phyloP scores from a whole-genome alignment of 495 filamentous ascomycete species.

The Neurospora tetrasperma region DNA sequence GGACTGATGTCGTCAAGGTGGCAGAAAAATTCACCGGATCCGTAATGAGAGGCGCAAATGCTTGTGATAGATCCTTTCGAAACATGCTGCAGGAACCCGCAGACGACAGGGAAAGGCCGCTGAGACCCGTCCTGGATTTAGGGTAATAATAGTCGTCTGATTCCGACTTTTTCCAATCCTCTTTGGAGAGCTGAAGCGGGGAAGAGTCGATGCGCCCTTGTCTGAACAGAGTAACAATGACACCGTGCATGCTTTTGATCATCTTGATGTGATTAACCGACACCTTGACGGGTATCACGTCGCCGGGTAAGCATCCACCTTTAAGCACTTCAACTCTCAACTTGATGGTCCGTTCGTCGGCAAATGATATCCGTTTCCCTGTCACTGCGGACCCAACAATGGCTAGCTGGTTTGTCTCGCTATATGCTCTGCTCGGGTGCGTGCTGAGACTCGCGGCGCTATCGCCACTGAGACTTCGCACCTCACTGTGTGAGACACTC shows the following conservation, averaged over 20 bases:
- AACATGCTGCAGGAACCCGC: constrained; percentile 77
- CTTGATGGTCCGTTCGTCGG: constrained; percentile 60
- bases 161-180: constrained; percentile 66
- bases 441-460: constrained; percentile 35
- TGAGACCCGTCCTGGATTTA: constrained; percentile 57
- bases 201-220: constrained; percentile 86
- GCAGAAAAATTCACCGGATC: constrained; percentile 69
- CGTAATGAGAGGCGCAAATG: constrained; percentile 74
- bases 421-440: constrained; percentile 23
- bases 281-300: constrained; percentile 69
- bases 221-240: constrained; percentile 87
- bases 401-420: constrained; percentile 18
- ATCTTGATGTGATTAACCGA: constrained; percentile 75
- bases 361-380: constrained; percentile 9
- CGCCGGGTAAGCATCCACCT: constrained; percentile 78
- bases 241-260: constrained; percentile 80
- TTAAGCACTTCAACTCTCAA: constrained; percentile 75
- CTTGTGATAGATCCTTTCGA: constrained; percentile 85
- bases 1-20: constrained; percentile 66
- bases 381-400: constrained; percentile 1
- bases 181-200: constrained; percentile 42
- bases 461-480: constrained; percentile 38
- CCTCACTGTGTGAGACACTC: constrained; percentile 29
- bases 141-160: constrained; percentile 49
- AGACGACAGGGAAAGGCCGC: constrained; percentile 70